These are phyloP conservation scores for Nepenthes mirabilis DNA, from an alignment of 148 eudicot genomes.

Conservation along the genomic window DNA sequence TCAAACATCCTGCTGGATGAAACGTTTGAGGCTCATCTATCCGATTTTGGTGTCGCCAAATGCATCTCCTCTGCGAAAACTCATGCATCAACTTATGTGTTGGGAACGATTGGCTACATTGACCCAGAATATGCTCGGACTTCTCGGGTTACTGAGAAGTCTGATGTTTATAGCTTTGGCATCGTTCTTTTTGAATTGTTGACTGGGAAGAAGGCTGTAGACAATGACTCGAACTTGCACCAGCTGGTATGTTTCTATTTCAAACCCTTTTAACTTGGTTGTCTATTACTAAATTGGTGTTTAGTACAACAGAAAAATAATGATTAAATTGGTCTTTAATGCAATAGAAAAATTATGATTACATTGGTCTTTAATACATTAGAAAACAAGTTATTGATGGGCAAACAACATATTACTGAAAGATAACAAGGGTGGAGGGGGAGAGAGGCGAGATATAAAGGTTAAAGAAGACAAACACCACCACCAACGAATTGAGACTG, in stretches of 20 bases:
- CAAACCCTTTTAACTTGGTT: neutral
- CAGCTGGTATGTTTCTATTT: constrained; percentile 39
- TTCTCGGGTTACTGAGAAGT: constrained; percentile 52
- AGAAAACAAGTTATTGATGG: too few relatives aligned
- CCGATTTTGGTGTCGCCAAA: constrained; percentile 70
- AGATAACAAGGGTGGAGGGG: too few relatives aligned
- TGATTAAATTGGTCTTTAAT: too few relatives aligned
- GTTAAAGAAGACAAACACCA: too few relatives aligned
- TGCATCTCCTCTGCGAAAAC: constrained; percentile 41
- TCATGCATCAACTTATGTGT: constrained; percentile 51
- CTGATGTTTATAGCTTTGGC: constrained; percentile 71
- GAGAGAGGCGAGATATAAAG: too few relatives aligned
- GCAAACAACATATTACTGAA: too few relatives aligned
- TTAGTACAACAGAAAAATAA: too few relatives aligned
- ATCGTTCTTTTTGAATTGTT: constrained; percentile 57
- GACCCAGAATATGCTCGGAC: constrained; percentile 73
- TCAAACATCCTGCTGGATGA: constrained; percentile 61
- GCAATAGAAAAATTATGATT: too few relatives aligned
- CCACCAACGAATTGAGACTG: too few relatives aligned
- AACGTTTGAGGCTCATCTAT: constrained; percentile 52
- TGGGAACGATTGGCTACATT: constrained; percentile 69
- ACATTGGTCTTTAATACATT: too few relatives aligned
- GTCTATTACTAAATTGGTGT: neutral
- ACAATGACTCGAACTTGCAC: constrained; percentile 51
- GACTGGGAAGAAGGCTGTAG: constrained; percentile 61